phyloP scores from a whole-genome alignment of 257 asterid genomes.

The Solanum appendiculatum region DNA sequence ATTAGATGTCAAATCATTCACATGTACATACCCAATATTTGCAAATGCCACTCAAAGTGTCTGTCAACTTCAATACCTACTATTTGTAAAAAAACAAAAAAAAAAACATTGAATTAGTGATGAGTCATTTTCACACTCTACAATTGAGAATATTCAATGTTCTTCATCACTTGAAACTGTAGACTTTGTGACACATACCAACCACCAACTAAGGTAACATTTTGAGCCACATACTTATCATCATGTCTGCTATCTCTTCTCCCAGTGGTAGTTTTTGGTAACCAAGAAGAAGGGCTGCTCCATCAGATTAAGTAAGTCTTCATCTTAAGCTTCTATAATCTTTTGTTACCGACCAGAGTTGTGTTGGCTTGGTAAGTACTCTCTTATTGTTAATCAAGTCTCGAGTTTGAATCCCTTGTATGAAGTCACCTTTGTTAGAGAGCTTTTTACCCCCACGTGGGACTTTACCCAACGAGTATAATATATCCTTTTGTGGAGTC shows the following conservation, averaged over 20 bases:
- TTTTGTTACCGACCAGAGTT: not conserved
- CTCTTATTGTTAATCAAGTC: not conserved
- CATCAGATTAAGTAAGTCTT: not conserved
- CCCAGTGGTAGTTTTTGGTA: not conserved
- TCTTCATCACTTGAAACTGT: not conserved
- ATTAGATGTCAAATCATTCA: not conserved
- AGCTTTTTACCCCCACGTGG: too few species aligned
- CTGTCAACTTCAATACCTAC: not conserved
- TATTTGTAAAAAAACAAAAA: not conserved
- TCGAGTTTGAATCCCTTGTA: too few species aligned
- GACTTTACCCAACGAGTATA: not conserved
- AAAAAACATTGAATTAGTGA: not conserved
- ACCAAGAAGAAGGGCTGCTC: not conserved
- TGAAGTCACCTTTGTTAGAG: too few species aligned
- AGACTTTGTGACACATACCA: not conserved
- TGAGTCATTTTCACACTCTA: not conserved
- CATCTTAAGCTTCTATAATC: not conserved
- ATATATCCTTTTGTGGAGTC: not conserved
- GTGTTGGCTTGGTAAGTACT: not conserved
- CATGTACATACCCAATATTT: not conserved
- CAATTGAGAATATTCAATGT: not conserved
- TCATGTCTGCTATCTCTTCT: not conserved
- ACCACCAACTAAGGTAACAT: not conserved
- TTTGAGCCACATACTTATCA: not conserved
- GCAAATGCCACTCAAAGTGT: not conserved